These are phyloP conservation scores for Saccharomycopsis fibuligera DNA, from an alignment of 805 yeast species.

Conservation along the genomic window DNA sequence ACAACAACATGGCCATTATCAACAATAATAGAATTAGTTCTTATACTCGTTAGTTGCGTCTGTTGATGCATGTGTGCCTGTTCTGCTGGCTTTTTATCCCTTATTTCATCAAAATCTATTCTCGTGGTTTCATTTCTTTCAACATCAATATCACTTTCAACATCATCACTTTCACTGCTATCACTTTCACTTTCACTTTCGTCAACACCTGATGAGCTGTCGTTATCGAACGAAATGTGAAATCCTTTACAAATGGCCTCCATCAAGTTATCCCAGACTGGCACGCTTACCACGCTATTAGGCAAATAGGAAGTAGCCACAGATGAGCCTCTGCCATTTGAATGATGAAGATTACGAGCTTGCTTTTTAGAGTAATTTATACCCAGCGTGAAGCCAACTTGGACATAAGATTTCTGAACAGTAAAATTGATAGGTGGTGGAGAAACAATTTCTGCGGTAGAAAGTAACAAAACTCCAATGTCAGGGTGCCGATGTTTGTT, in stretches of 20 bases:
- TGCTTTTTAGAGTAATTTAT: background rate
- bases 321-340: background rate
- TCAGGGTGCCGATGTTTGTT: too few species aligned
- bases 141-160: background rate
- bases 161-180: conserved; percentile 1
- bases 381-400: background rate
- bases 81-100: background rate
- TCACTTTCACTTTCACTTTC: conserved; percentile 8
- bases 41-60: background rate
- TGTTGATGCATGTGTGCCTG: background rate
- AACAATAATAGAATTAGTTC: too few species aligned
- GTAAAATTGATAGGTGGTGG: background rate
- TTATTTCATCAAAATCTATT: conserved; percentile 5
- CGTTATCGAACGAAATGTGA: conserved; percentile 18
- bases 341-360: background rate
- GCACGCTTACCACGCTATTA: conserved; percentile 16
- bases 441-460: background rate
- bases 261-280: conserved; percentile 22
- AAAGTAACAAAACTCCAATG: background rate
- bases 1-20: background rate
- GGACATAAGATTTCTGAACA: background rate
- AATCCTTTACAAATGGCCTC: conserved; percentile 20
- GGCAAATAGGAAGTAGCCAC: background rate
- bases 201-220: conserved; percentile 3
- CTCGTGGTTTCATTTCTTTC: background rate